Percentiles rank a stretch among this genome's conserved stretches.
These are phyloP conservation scores for Cadophora gregata DNA, from an alignment of 2,329 filamentous ascomycete species.

Conservation along the genomic window DNA sequence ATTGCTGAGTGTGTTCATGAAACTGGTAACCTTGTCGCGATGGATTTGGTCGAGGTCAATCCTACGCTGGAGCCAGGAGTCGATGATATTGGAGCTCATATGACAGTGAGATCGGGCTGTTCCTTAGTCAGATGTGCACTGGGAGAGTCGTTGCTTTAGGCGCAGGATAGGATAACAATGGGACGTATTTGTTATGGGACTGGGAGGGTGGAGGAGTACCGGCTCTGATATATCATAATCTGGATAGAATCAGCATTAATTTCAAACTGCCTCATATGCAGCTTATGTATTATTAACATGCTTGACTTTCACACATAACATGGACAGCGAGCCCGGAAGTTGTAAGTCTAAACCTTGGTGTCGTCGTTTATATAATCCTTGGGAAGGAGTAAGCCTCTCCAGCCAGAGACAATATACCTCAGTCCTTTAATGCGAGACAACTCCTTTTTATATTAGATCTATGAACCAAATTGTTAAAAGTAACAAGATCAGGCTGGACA, in stretches of 20 bases:
- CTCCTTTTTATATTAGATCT: too few relatives aligned
- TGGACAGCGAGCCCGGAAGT: too few relatives aligned
- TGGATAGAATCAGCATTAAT: neutral
- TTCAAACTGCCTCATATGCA: neutral
- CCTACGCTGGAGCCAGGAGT: slow-evolving; percentile 67
- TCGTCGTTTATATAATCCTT: too few relatives aligned
- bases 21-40: slow-evolving; percentile 77
- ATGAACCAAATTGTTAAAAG: too few relatives aligned
- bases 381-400: too few relatives aligned
- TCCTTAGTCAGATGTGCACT: slow-evolving; percentile 90
- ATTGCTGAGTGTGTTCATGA: slow-evolving; percentile 89
- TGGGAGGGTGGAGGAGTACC: slow-evolving; percentile 10
- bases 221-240: slow-evolving; percentile 4
- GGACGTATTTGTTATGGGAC: neutral
- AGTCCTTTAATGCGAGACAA: too few relatives aligned
- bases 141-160: slow-evolving; percentile 84
- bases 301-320: too few relatives aligned
- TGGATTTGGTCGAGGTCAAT: slow-evolving; percentile 86
- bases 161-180: slow-evolving; percentile 8
- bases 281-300: neutral
- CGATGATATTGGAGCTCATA: slow-evolving; percentile 68
- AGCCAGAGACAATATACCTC: too few relatives aligned
- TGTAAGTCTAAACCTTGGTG: too few relatives aligned
- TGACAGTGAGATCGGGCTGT: slow-evolving; percentile 90
- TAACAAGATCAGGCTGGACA: too few relatives aligned